Evolutionary conservation across 2,329 filamentous ascomycete genomes (phyloP).

Genomic region (Stenocarpella maydis): DNA sequence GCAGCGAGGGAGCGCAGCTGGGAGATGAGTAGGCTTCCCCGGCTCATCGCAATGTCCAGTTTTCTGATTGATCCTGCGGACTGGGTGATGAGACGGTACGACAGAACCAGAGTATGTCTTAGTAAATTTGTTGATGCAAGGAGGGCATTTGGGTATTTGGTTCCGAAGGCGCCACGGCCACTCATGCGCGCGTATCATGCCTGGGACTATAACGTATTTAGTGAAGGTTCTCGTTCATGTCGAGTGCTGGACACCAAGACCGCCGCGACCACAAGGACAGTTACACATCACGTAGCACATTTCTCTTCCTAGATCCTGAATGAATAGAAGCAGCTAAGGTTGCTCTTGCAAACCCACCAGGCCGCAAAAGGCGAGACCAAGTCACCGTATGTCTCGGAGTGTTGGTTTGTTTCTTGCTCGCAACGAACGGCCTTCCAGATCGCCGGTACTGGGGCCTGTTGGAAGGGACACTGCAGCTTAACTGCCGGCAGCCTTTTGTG

Average conservation of each 20-base stretch:
- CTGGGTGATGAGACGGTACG: background rate
- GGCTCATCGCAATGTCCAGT: too few relatives aligned
- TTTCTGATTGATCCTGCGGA: background rate
- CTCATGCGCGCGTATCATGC: background rate
- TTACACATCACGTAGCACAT: background rate
- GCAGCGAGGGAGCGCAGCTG: background rate
- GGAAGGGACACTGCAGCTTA: constrained; percentile 27
- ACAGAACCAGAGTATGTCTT: background rate
- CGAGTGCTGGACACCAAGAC: background rate
- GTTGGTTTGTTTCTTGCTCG: background rate
- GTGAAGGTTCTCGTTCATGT: too few relatives aligned
- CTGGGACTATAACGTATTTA: background rate
- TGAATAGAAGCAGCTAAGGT: background rate
- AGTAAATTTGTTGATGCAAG: too few relatives aligned
- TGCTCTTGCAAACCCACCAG: background rate
- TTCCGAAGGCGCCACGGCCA: background rate
- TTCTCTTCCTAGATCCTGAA: background rate
- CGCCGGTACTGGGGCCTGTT: constrained; percentile 26
- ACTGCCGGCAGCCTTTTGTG: constrained; percentile 35
- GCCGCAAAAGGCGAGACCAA: background rate
- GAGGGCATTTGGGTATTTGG: background rate
- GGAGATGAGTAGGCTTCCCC: background rate
- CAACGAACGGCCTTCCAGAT: background rate
- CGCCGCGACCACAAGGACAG: background rate
- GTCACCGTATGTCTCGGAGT: constrained; percentile 22